Conservation (phyloP, 176 grass and related monocot species). For the Zoysia pacifica region DNA sequence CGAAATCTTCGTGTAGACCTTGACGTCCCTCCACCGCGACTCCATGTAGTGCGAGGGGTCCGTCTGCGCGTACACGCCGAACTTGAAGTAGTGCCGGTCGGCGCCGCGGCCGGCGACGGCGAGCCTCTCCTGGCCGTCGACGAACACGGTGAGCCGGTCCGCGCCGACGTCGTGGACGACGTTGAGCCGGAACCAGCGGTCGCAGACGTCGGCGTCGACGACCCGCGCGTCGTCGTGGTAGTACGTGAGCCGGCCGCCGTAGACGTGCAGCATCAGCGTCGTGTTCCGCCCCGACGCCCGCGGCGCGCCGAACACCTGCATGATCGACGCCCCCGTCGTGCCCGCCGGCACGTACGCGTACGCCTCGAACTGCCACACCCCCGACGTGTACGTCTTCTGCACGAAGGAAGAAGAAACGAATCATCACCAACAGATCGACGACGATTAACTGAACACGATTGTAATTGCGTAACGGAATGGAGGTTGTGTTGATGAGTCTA, state of each 20-base stretch:
- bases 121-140: constrained; percentile 30
- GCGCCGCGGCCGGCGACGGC: constrained; percentile 21
- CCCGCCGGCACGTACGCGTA: constrained; percentile 40
- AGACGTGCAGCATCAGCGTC: constrained; percentile 59
- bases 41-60: constrained; percentile 30
- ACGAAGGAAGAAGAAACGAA: not conserved
- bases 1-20: constrained; percentile 28
- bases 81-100: constrained; percentile 46
- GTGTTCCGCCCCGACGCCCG: constrained; percentile 12
- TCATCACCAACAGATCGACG: not conserved
- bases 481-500: not conserved
- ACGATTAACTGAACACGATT: not conserved
- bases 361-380: constrained; percentile 66
- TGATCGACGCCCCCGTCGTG: constrained; percentile 45
- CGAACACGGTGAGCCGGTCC: constrained; percentile 17
- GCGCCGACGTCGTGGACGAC: constrained; percentile 49
- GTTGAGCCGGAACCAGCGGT: constrained; percentile 59
- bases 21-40: constrained; percentile 28
- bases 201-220: constrained; percentile 36
- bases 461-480: not conserved
- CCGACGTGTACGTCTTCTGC: constrained; percentile 37
- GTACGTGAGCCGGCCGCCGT: constrained; percentile 42
- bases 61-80: constrained; percentile 43
- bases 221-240: constrained; percentile 26
- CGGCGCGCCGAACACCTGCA: constrained; percentile 52